Conservation (phyloP, 768 basidiomycete genomes). For the Suillus alpinus region DNA sequence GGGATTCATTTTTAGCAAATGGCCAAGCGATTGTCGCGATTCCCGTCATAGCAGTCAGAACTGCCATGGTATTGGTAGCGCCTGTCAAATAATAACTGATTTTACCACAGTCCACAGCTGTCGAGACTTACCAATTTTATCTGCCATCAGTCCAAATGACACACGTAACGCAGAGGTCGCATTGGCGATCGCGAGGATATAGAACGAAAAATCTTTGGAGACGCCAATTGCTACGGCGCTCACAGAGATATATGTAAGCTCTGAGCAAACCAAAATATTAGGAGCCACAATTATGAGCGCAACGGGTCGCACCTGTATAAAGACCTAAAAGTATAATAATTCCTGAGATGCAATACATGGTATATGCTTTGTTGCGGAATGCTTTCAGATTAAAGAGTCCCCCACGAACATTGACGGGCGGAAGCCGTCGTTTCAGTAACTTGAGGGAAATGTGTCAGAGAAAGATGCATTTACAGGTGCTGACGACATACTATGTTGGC, state of each 20-base stretch:
- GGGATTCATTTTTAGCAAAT: constrained; percentile 41
- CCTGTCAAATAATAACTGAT: constrained; percentile 37
- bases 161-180: constrained; percentile 59
- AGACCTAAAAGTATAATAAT: constrained; percentile 65
- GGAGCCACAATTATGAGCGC: not conserved
- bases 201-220: constrained; percentile 51
- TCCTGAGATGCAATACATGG: constrained; percentile 55
- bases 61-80: constrained; percentile 64
- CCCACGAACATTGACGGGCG: constrained; percentile 49
- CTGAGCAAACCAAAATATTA: constrained; percentile 29
- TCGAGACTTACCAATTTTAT: constrained; percentile 45
- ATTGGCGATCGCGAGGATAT: constrained; percentile 68
- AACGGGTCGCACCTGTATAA: constrained; percentile 50
- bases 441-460: constrained; percentile 2
- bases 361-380: constrained; percentile 47
- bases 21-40: constrained; percentile 73
- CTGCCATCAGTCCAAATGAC: constrained; percentile 49
- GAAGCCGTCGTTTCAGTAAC: constrained; percentile 45
- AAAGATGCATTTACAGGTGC: constrained; percentile 6
- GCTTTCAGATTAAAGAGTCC: constrained; percentile 56
- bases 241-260: constrained; percentile 65
- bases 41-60: constrained; percentile 54
- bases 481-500: constrained; percentile 49
- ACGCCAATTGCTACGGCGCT: constrained; percentile 53
- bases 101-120: not conserved